Conservation (phyloP, 768 basidiomycete species). For the Favolaschia claudopus region DNA sequence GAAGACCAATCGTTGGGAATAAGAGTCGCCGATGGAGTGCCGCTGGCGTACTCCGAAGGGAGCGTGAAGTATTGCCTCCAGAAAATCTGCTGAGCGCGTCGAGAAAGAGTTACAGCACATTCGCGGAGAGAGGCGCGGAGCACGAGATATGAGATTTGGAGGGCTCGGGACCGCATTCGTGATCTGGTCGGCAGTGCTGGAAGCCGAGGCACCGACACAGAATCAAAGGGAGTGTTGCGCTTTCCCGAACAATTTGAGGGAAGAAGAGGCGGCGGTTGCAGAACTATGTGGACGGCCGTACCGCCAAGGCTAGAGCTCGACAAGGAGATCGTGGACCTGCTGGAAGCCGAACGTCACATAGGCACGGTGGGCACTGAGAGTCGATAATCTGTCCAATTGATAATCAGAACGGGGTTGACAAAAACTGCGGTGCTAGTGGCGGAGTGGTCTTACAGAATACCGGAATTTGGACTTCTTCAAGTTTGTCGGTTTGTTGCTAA, state of each 20-base stretch:
- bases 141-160: background rate
- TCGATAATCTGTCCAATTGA: constrained; percentile 33
- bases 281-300: constrained; percentile 36
- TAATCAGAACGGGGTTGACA: constrained; percentile 28
- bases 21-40: constrained; percentile 19
- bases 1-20: constrained; percentile 12
- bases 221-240: background rate
- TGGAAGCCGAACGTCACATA: constrained; percentile 11
- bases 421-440: constrained; percentile 39
- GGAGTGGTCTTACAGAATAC: constrained; percentile 34
- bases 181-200: background rate
- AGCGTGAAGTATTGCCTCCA: constrained; percentile 22
- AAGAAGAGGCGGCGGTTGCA: constrained; percentile 34
- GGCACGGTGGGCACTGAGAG: constrained; percentile 34
- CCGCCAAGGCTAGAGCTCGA: constrained; percentile 40
- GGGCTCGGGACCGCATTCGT: background rate
- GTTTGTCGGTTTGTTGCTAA: no score
- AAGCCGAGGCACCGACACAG: constrained; percentile 3
- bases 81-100: constrained; percentile 26
- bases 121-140: background rate
- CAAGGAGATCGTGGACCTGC: constrained; percentile 34
- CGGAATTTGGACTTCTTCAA: no score
- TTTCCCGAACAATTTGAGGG: background rate
- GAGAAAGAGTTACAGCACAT: constrained; percentile 9
- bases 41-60: constrained; percentile 1